phyloP scores from a whole-genome alignment of 208 protist species.

The Leishmania amazonensis region DNA sequence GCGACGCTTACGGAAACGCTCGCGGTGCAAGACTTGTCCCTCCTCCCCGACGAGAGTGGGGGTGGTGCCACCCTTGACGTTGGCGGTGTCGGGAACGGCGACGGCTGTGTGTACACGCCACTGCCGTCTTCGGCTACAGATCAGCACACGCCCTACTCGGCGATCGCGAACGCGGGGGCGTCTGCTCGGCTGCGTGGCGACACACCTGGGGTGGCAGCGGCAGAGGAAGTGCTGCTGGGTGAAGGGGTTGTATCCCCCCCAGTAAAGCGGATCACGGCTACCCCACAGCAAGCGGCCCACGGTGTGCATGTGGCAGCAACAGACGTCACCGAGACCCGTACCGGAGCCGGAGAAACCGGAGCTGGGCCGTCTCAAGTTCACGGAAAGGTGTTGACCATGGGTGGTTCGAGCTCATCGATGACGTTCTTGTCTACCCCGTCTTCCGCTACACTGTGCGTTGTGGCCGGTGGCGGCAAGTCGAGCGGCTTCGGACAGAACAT shows the following conservation, averaged over 20 bases:
- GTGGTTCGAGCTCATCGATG: background rate
- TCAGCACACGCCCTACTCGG: conserved; percentile 6
- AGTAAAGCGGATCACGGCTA: conserved; percentile 19
- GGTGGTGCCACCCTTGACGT: background rate
- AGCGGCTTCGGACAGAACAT: no score
- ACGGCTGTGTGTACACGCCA: background rate
- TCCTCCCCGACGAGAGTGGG: conserved; percentile 16
- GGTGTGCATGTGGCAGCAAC: background rate
- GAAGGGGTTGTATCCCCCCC: conserved; percentile 21
- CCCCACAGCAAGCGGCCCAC: conserved; percentile 10
- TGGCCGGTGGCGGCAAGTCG: background rate
- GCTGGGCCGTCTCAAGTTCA: background rate
- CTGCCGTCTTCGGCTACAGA: background rate
- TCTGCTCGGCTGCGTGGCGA: background rate
- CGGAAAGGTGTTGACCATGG: background rate
- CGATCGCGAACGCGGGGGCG: background rate
- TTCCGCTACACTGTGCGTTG: background rate
- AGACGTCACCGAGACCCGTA: background rate
- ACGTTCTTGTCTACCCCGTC: background rate
- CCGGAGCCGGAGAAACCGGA: background rate
- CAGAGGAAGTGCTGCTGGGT: conserved; percentile 24
- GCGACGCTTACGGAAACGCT: conserved; percentile 33
- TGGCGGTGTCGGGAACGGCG: background rate
- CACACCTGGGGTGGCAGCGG: background rate
- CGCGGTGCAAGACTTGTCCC: conserved; percentile 37